A percentile compares a stretch with the other conserved stretches of the same genome.
Conservation (phyloP, 2,329 filamentous ascomycete species). For the Talaromyces piceae region DNA sequence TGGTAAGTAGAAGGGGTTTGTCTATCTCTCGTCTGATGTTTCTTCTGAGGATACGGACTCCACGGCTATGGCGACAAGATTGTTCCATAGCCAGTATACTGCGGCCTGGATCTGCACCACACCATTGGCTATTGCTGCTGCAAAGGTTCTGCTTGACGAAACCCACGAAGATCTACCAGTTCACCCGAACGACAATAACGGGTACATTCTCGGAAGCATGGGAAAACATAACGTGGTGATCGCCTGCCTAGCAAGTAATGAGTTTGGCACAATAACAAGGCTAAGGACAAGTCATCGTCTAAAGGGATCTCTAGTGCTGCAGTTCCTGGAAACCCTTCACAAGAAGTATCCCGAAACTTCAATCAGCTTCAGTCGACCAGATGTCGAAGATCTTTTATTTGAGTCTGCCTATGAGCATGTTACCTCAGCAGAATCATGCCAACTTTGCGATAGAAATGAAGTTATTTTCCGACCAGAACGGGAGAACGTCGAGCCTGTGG, state of each 20-base stretch:
- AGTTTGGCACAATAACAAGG: neutral
- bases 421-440: neutral
- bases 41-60: too few species aligned
- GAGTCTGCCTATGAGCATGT: neutral
- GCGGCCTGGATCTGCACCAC: slow-evolving; percentile 1
- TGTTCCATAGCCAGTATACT: neutral
- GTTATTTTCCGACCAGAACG: neutral
- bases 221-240: neutral
- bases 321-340: neutral
- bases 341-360: neutral
- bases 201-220: neutral
- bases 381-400: neutral
- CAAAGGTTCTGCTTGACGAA: slow-evolving; percentile 13
- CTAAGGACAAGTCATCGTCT: neutral
- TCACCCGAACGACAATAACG: neutral
- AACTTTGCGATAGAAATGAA: neutral
- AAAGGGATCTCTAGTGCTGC: neutral
- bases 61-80: neutral
- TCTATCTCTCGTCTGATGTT: neutral
- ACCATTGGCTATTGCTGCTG: slow-evolving; percentile 1
- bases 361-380: neutral
- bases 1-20: too few species aligned
- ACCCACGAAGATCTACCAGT: neutral
- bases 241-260: neutral
- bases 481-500: neutral